A percentile compares a stretch with the other conserved stretches of the same genome.
Conservation (phyloP, 2,329 filamentous ascomycete genomes). For the Ophiosphaerella korrae region DNA sequence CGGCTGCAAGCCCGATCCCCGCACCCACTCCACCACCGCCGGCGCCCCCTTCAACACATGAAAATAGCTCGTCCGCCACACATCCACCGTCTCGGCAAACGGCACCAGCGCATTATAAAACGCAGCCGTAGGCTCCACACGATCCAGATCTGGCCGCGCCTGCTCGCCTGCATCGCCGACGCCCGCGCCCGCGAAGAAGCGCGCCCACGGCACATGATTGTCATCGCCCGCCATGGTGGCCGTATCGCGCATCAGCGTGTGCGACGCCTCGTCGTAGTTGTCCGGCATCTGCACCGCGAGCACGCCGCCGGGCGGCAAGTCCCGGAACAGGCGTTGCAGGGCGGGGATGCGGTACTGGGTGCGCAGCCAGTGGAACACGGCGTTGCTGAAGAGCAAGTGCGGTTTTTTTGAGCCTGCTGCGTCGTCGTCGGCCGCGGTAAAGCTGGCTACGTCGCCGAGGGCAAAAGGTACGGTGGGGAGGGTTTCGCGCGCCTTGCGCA, state of each 20-base stretch:
- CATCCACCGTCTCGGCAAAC: slow-evolving; percentile 48
- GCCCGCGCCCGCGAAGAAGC: slow-evolving; percentile 23
- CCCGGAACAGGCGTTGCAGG: slow-evolving; percentile 51
- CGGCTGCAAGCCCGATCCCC: slow-evolving; percentile 61
- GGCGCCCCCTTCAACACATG: slow-evolving; percentile 57
- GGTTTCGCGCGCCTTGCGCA: slow-evolving; percentile 52
- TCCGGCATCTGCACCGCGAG: slow-evolving; percentile 62
- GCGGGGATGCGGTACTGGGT: slow-evolving; percentile 50
- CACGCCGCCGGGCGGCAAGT: slow-evolving; percentile 52
- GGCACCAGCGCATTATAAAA: slow-evolving; percentile 58
- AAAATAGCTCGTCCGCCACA: slow-evolving; percentile 62
- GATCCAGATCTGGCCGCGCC: slow-evolving; percentile 49
- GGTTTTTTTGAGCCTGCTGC: no score
- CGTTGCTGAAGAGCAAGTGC: slow-evolving; percentile 60
- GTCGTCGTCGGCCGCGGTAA: slow-evolving; percentile 31
- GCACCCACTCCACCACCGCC: slow-evolving; percentile 65
- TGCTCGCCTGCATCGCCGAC: slow-evolving; percentile 20
- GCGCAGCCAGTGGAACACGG: slow-evolving; percentile 64
- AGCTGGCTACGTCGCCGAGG: slow-evolving; percentile 54
- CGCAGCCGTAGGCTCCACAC: slow-evolving; percentile 54
- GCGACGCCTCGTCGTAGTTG: slow-evolving; percentile 57
- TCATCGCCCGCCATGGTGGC: slow-evolving; percentile 30
- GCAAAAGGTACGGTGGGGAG: slow-evolving; percentile 53
- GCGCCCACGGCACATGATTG: slow-evolving; percentile 52
- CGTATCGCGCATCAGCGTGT: slow-evolving; percentile 57